Conservation (phyloP, 2,329 filamentous ascomycete genomes). For the Verruconis gallopava region DNA sequence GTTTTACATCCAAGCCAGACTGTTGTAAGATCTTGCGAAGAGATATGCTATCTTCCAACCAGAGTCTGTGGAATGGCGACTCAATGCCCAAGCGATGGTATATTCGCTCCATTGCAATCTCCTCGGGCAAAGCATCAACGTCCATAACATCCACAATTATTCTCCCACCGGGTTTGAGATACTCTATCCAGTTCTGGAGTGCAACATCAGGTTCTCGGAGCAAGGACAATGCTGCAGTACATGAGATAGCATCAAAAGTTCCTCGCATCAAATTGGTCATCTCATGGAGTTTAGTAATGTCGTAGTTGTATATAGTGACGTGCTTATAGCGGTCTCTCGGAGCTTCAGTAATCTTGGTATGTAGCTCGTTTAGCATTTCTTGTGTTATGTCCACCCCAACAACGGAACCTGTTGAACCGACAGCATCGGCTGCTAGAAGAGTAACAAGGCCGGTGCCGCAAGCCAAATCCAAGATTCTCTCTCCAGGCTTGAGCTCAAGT, state of each 20-base stretch:
- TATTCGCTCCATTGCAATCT: constrained; percentile 25
- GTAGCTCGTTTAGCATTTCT: constrained; percentile 28
- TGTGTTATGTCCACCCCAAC: constrained; percentile 29
- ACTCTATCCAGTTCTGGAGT: constrained; percentile 25
- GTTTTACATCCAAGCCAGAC: constrained; percentile 24
- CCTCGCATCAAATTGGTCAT: constrained; percentile 12
- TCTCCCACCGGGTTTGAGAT: constrained; percentile 27
- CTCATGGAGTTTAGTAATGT: constrained; percentile 23
- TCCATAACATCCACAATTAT: constrained; percentile 28
- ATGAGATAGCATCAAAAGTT: constrained; percentile 23
- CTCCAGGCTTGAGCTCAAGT: constrained; percentile 18
- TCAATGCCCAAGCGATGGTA: constrained; percentile 21
- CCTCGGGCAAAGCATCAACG: constrained; percentile 23
- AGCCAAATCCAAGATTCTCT: constrained; percentile 32
- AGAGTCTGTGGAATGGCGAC: constrained; percentile 18
- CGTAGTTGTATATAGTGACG: constrained; percentile 23
- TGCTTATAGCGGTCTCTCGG: constrained; percentile 20
- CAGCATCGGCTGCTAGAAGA: constrained; percentile 25
- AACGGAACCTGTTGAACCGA: constrained; percentile 25
- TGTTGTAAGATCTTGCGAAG: constrained; percentile 18
- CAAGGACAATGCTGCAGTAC: constrained; percentile 29
- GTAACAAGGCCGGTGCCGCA: constrained; percentile 33
- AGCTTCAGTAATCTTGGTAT: constrained; percentile 18
- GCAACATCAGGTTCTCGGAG: constrained; percentile 25
- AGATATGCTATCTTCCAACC: constrained; percentile 22